Evolutionary conservation across 2,329 filamentous ascomycete species (phyloP).

Genomic region (Hymenoscyphus scutula): DNA sequence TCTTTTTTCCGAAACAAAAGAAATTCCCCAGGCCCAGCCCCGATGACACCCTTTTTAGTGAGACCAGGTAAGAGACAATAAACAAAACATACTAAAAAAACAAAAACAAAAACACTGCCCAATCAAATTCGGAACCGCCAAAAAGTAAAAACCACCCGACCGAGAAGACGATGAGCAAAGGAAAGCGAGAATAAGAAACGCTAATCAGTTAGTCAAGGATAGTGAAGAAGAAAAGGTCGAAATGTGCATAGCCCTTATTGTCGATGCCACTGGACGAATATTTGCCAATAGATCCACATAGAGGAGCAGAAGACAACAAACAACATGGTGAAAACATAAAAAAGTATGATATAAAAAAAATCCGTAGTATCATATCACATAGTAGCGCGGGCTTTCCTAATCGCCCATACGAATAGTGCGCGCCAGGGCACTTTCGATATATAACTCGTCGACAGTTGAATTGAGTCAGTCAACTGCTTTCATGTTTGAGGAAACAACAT

Average conservation of each 20-base stretch:
- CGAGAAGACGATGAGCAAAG: background rate
- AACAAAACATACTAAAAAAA: background rate
- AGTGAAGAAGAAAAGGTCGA: background rate
- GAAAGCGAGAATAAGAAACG: background rate
- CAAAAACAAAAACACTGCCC: background rate
- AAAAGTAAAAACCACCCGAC: background rate
- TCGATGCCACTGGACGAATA: background rate
- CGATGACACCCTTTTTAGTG: background rate
- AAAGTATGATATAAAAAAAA: conserved; percentile 13
- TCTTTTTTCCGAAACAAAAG: background rate
- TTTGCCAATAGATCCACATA: background rate
- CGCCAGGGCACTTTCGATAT: background rate
- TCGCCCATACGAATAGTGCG: background rate
- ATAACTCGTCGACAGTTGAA: background rate
- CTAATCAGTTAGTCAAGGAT: background rate
- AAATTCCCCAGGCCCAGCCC: background rate
- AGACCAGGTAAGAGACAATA: background rate
- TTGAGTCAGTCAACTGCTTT: conserved; percentile 4
- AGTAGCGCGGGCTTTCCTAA: background rate
- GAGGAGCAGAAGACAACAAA: background rate
- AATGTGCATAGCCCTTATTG: background rate
- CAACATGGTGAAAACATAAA: background rate
- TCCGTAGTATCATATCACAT: conserved; percentile 24
- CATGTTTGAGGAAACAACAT: conserved; percentile 32
- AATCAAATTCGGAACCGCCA: background rate